Evolutionary conservation across 495 filamentous ascomycete species (phyloP).

Genomic region (Talaromyces trachyspermus): DNA sequence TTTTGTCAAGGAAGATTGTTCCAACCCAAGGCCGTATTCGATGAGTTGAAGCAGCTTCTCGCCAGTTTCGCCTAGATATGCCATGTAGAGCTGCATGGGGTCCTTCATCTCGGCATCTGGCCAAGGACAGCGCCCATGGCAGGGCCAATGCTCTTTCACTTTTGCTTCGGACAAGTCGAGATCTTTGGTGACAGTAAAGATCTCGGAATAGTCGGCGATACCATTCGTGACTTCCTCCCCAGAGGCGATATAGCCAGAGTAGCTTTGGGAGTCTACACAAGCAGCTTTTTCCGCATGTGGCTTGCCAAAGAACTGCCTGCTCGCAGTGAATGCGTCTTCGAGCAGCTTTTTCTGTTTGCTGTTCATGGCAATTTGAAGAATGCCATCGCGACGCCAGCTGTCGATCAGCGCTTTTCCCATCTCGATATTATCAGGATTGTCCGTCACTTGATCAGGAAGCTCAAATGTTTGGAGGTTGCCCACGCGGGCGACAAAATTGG

Average conservation of each 20-base stretch:
- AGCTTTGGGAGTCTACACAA: constrained; percentile 37
- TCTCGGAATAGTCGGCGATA: constrained; percentile 40
- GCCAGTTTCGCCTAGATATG: constrained; percentile 22
- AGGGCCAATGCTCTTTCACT: constrained; percentile 33
- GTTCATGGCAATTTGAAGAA: constrained; percentile 34
- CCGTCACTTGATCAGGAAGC: constrained; percentile 24
- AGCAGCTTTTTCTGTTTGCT: constrained; percentile 16
- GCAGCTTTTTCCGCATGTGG: constrained; percentile 26
- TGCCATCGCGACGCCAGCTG: constrained; percentile 34
- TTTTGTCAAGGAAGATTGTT: constrained; percentile 18
- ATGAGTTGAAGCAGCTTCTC: constrained; percentile 31
- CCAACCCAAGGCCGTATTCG: constrained; percentile 27
- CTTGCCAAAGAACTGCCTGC: constrained; percentile 28
- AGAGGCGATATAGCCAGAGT: constrained; percentile 39
- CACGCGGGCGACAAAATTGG: constrained; percentile 23
- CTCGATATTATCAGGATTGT: constrained; percentile 14
- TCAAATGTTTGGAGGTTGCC: constrained; percentile 26
- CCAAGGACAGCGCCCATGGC: constrained; percentile 41
- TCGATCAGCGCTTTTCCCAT: constrained; percentile 29
- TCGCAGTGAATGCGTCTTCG: constrained; percentile 21
- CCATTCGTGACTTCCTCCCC: constrained; percentile 42
- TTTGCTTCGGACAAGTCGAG: constrained; percentile 23
- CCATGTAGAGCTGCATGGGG: constrained; percentile 23
- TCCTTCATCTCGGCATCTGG: constrained; percentile 28
- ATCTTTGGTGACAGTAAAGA: constrained; percentile 41